Evolutionary conservation across 2,329 filamentous ascomycete genomes (phyloP), one percentile per base, ranked within the genome.

Genomic region (Cyphellophora attinorum): DNA sequence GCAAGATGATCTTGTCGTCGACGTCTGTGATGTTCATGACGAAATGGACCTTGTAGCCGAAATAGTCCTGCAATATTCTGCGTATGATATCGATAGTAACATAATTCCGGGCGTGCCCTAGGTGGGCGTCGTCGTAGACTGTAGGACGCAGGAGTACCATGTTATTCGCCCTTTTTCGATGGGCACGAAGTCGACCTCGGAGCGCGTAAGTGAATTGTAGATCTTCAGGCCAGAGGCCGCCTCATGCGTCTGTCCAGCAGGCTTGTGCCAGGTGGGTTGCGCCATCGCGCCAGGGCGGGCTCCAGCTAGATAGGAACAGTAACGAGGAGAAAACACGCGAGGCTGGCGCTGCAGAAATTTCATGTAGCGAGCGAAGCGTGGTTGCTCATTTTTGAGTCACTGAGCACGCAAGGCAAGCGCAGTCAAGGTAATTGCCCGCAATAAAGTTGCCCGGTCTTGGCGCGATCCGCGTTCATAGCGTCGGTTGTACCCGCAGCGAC

Each of bases 1-100:
- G 64, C 11, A 79, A 55, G 42, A 77, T 77, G 50, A 78, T 83
- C 67, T 81, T 81, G 59, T 83, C 78, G 48, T 86, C 81, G 25
- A 89, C 72, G 50, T 89, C 86, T 17, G 86, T 93, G 44, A 91
- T 85, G 61, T 93, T 93, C 80, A 93, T 91, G 46, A 93, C 83
- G 61, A 93, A 93, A 40, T 79, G 76, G 46, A 94, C 75, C 27
- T 85, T 66, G 57, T 82, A 91, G 41, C 76, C 75, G 56, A 93
- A 93, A 60, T 91, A 89, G 57, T 89, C 77, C 51, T 73, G 68
- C 58, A 93, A 62, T 49, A 93, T 84, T 50, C 86, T 77, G 41
- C 86, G 74, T 48, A 93, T 78, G 45, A 93, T 86, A 58, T 94
- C 86, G 29, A 84, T 89, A 32, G 80, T 84, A 44, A 93, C 83